These are phyloP conservation scores for Tuber aestivum DNA, from an alignment of 495 filamentous ascomycete species.

Conservation along the genomic window DNA sequence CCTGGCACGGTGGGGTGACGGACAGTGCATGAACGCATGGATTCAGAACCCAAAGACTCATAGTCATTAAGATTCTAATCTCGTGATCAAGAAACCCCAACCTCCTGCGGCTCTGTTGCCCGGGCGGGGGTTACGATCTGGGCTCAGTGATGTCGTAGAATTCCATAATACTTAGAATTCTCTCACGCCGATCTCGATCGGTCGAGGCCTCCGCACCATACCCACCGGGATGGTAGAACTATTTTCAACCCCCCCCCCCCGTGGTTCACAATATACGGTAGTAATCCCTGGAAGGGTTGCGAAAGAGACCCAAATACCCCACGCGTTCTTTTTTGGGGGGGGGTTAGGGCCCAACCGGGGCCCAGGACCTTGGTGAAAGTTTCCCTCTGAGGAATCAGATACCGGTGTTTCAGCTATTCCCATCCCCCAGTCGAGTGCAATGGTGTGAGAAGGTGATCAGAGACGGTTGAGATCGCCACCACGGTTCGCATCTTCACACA, in stretches of 20 bases:
- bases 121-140: neutral
- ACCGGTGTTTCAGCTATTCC: neutral
- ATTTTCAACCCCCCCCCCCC: too few species aligned
- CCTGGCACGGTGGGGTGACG: neutral
- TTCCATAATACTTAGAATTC: neutral
- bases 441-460: too few species aligned
- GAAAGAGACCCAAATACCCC: too few species aligned
- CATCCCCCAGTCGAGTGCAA: neutral
- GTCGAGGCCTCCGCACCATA: neutral
- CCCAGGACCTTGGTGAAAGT: neutral
- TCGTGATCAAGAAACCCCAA: neutral
- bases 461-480: too few species aligned
- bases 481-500: too few species aligned
- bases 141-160: neutral
- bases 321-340: too few species aligned
- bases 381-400: neutral
- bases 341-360: too few species aligned
- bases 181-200: neutral
- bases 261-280: too few species aligned
- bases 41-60: neutral
- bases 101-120: neutral
- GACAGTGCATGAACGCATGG: neutral
- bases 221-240: too few species aligned
- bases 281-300: too few species aligned
- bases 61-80: neutral